Evolutionary conservation across 345 rosid genomes (phyloP).

Genomic region (Alliaria petiolata): DNA sequence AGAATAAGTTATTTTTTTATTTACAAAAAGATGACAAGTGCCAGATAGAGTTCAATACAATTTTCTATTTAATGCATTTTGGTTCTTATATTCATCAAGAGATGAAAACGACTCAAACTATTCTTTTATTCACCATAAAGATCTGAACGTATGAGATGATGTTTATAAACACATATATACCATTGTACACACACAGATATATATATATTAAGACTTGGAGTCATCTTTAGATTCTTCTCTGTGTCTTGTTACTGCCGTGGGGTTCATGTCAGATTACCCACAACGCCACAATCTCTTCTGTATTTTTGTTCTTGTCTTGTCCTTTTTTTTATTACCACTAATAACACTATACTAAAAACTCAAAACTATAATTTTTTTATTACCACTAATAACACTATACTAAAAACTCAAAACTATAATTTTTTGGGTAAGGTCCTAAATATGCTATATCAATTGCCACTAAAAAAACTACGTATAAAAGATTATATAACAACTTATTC

Average conservation of each 20-base stretch:
- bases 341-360: background rate
- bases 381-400: background rate
- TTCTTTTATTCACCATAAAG: slow-evolving; percentile 17
- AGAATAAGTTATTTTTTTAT: too few relatives aligned
- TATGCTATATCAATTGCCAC: background rate
- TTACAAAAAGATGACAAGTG: slow-evolving; percentile 24
- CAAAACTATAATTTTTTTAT: background rate
- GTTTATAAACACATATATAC: too few relatives aligned
- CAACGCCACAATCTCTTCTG: slow-evolving; percentile 4
- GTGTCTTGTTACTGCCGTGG: slow-evolving; percentile 32
- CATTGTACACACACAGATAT: background rate
- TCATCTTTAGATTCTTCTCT: slow-evolving; percentile 21
- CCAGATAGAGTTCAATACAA: background rate
- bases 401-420: background rate
- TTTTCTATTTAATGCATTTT: background rate
- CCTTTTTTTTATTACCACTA: background rate
- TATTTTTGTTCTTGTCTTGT: slow-evolving; percentile 1
- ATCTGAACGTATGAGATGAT: background rate
- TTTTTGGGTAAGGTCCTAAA: background rate
- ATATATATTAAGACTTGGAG: slow-evolving; percentile 19
- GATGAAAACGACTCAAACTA: slow-evolving; percentile 4
- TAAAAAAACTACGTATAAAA: background rate
- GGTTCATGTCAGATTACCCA: slow-evolving; percentile 32
- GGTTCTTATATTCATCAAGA: background rate
- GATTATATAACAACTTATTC: background rate